Base-by-base conservation (phyloP, 23 red algal species). In the Cyanidioschyzon merolae region DNA sequence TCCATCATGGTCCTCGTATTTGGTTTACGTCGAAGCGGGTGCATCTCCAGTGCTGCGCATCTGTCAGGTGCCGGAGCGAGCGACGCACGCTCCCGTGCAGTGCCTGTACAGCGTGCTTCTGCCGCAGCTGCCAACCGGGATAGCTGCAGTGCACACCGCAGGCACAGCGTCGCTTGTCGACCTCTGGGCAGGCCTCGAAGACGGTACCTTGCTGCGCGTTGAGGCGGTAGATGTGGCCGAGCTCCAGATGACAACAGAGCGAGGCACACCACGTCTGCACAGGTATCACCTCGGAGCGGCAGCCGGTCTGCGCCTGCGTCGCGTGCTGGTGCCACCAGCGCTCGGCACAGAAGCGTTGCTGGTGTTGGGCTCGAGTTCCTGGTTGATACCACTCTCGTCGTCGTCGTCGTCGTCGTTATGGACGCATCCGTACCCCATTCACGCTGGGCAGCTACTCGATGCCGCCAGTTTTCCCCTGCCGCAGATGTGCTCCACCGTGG, bases 141-240 rank as follows among this genome's bases (percentile, higher is more conserved):
- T 71, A 27, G 63, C 63, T 7, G 29, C 29, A 27, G 21, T 25
- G 63, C n/a, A 32, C 29, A 15, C 29, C 63, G 21, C 63, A 7
- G n/a, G n/a, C n/a, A 27, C 63, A 7, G 16, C 2, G 7, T 25
- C 29, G 12, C 16, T 15, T 7, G 7, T 15, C 21, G 63, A 25
- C n/a, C 12, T 71, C 12, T 71, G 63, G n/a, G 63, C 32, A 3
- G 63, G 63, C 7, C 63, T 71, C n/a, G n/a, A 71, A 71, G n/a
- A 71, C 63, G 63, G 63, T 27, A 25, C n/a, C 7, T 35, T 71
- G 63, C 63, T 71, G 63, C 21, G n/a, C 7, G 16, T 71, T 7
- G n/a, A 71, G 29, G 45, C 45, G 12, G 45, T 54, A 7, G 45
- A 54, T 54, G 12, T 54, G 7, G 45, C 7, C 21, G 45, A 54